Conservation (phyloP, 2,329 filamentous ascomycete species). For the Talaromyces amestolkiae region DNA sequence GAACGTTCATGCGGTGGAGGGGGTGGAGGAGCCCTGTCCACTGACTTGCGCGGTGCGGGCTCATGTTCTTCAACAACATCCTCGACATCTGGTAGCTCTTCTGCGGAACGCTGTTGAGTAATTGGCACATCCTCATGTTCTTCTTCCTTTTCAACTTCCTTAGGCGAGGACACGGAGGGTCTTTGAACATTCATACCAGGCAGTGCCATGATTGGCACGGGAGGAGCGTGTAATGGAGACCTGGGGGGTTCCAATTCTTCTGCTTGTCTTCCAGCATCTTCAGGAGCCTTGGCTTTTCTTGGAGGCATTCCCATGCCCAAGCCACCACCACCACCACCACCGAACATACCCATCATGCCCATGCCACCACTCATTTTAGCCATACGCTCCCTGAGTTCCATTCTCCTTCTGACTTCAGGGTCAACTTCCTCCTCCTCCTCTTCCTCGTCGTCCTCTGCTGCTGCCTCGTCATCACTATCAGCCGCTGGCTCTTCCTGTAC, state of each 20-base stretch:
- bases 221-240: slow-evolving; percentile 38
- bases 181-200: slow-evolving; percentile 64
- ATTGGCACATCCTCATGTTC: slow-evolving; percentile 45
- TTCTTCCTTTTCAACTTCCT: slow-evolving; percentile 52
- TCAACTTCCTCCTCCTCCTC: slow-evolving; percentile 81
- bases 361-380: slow-evolving; percentile 98
- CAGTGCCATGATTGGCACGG: slow-evolving; percentile 59
- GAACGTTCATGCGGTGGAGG: slow-evolving; percentile 52
- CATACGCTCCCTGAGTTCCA: slow-evolving; percentile 92
- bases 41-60: slow-evolving; percentile 33
- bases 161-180: slow-evolving; percentile 48
- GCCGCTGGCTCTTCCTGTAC: slow-evolving; percentile 46
- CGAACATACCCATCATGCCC: slow-evolving; percentile 95
- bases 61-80: slow-evolving; percentile 42
- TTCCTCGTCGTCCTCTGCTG: slow-evolving; percentile 55
- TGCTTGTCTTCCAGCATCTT: slow-evolving; percentile 32
- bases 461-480: slow-evolving; percentile 40
- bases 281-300: slow-evolving; percentile 51
- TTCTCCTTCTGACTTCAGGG: slow-evolving; percentile 77
- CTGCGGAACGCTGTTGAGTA: slow-evolving; percentile 42
- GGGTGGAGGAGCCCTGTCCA: slow-evolving; percentile 46
- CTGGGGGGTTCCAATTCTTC: slow-evolving; percentile 32
- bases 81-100: slow-evolving; percentile 56
- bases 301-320: slow-evolving; percentile 51
- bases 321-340: slow-evolving; percentile 59